Base-by-base conservation (phyloP, 805 yeast genomes). In the Candida orba region DNA sequence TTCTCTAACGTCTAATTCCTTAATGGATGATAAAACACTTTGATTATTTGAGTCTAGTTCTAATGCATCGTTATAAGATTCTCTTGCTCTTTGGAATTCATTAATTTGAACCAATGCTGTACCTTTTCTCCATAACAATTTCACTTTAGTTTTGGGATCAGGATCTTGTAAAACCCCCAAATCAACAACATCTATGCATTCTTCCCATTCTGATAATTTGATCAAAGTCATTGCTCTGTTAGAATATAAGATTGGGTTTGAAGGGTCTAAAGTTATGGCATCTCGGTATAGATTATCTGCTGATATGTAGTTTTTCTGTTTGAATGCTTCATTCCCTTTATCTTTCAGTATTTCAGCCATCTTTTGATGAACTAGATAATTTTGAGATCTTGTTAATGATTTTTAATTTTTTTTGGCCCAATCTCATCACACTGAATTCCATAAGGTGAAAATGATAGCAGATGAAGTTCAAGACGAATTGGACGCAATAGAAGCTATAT, bases 401-500 rank as follows among this genome's bases (percentile, higher is more conserved):
- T 13, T 6, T 34, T 20, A 7, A 10, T 20, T 12, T 9, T 20
- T 20, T 34, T 32, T 14, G n/a, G n/a, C 34, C 2, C 12, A 8
- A 15, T 3, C 12, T 32, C 18, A 32, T 32, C 20, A 14, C 24
- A 31, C 33, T n/a, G 14, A 31, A 31, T 18, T 31, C 23, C 22
- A 33, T n/a, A 32, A 32, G 17, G 8, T 31, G 8, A 17, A 32
- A 32, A 51, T 53, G 57, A 34, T 52, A n/a, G 59, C 66, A 1
- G 75, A 75, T 47, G 84, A 80, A 30, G 64, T 84, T 7, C 57
- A 57, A 18, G 93, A 87, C 43, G 99, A 91, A 57, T 63, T 87
- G 17, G 79, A 76, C 34, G 91, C 96, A 12, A 79, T 91, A 10
- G 84, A 86, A 44, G 93, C 96, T 4, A 91, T 93, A 12, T 91